phyloP scores from a whole-genome alignment of 768 basidiomycete species.

The Russula ochroleuca region DNA sequence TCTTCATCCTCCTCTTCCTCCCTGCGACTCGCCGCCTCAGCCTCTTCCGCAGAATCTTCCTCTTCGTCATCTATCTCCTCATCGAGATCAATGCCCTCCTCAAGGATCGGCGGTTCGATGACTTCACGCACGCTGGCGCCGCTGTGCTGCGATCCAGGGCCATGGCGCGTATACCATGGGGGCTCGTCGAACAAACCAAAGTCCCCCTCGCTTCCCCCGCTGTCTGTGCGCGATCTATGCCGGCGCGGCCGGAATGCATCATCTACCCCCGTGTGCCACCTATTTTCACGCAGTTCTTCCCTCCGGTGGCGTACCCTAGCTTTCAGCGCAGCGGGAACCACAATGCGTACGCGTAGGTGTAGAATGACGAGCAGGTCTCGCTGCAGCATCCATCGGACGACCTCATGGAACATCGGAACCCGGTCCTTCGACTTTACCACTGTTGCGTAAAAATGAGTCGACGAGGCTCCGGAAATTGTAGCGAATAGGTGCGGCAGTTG shows the following conservation, averaged over 20 bases:
- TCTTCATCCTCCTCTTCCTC: constrained; percentile 40
- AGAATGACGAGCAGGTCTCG: constrained; percentile 80
- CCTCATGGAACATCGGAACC: constrained; percentile 69
- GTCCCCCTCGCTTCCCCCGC: constrained; percentile 14
- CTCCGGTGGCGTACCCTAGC: constrained; percentile 47
- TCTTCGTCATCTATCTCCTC: constrained; percentile 31
- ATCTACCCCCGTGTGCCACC: constrained; percentile 33
- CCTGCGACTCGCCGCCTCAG: constrained; percentile 33
- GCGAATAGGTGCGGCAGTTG: constrained; percentile 71
- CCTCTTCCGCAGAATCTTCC: constrained; percentile 33
- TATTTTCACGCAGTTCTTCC: constrained; percentile 37
- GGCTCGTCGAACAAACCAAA: constrained; percentile 18
- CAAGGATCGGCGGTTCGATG: constrained; percentile 31
- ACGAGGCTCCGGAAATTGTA: constrained; percentile 63
- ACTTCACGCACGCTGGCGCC: constrained; percentile 33
- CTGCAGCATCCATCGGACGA: constrained; percentile 88
- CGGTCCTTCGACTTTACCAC: constrained; percentile 66
- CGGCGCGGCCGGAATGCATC: constrained; percentile 10
- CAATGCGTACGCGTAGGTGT: constrained; percentile 80
- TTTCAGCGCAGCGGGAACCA: constrained; percentile 76
- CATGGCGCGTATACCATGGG: constrained; percentile 45
- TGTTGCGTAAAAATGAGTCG: constrained; percentile 76
- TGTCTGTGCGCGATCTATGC: constrained; percentile 9
- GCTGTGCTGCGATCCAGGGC: constrained; percentile 36
- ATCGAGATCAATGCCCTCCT: constrained; percentile 35